Evolutionary conservation across 2,329 filamentous ascomycete species (phyloP).

Genomic region (Cladorrhinum sp.): DNA sequence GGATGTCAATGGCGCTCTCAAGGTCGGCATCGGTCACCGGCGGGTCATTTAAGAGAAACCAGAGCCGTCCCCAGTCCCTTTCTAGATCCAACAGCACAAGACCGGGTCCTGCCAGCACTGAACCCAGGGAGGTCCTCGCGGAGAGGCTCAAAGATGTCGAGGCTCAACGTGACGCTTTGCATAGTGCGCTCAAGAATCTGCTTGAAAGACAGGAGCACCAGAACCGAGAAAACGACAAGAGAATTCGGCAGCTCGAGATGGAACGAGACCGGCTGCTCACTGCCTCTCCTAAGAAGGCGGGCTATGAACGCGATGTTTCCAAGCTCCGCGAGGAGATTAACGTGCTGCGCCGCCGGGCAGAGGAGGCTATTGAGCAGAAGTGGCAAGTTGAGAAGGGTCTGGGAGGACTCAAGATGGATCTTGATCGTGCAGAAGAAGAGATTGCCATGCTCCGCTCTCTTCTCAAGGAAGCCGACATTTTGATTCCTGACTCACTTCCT

Average conservation of each 20-base stretch:
- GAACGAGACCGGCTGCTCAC: conserved; percentile 74
- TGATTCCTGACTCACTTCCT: conserved; percentile 60
- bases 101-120: conserved; percentile 35
- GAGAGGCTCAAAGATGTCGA: conserved; percentile 90
- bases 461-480: conserved; percentile 78
- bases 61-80: conserved; percentile 35
- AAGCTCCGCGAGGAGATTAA: conserved; percentile 81
- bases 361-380: conserved; percentile 92
- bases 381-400: conserved; percentile 94
- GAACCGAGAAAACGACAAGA: conserved; percentile 78
- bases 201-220: conserved; percentile 83
- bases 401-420: conserved; percentile 87
- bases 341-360: conserved; percentile 77
- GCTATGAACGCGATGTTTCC: conserved; percentile 80
- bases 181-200: conserved; percentile 79
- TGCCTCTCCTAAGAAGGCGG: conserved; percentile 67
- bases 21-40: conserved; percentile 68
- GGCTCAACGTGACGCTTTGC: conserved; percentile 87
- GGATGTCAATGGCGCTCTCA: conserved; percentile 49
- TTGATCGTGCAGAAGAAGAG: conserved; percentile 92
- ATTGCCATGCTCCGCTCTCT: conserved; percentile 77
- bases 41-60: conserved; percentile 37
- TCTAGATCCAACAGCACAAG: conserved; percentile 58
- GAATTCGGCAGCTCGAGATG: conserved; percentile 69
- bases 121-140: conserved; percentile 66